Percentiles rank a stretch among this genome's conserved stretches.
Conservation (phyloP, 2,329 filamentous ascomycete genomes). For the Fusarium coicis region DNA sequence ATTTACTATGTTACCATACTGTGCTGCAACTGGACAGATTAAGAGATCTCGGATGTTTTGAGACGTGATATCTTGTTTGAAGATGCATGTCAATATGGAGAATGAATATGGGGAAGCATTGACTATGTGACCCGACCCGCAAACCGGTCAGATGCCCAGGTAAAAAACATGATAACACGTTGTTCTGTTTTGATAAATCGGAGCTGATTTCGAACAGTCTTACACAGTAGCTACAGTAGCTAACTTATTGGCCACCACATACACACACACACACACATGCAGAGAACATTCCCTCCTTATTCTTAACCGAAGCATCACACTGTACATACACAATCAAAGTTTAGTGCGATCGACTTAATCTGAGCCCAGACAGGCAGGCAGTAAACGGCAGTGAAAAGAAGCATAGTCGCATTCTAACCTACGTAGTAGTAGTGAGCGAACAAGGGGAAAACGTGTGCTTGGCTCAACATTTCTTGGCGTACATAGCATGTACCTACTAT, state of each 20-base stretch:
- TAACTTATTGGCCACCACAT: not conserved
- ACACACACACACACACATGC: not conserved
- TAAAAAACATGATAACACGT: constrained; percentile 8
- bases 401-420: not conserved
- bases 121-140: not conserved
- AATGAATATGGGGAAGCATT: constrained; percentile 3
- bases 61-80: constrained; percentile 5
- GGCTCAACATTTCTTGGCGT: constrained; percentile 17
- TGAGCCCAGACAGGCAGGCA: not conserved
- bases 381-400: constrained; percentile 14
- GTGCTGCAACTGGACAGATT: not conserved
- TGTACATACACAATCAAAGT: not conserved
- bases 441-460: constrained; percentile 35
- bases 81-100: constrained; percentile 17
- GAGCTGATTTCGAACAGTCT: not conserved
- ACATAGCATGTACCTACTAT: too few species aligned
- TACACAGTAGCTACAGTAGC: not conserved
- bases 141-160: constrained; percentile 14
- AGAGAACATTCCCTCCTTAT: not conserved
- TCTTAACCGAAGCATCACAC: not conserved
- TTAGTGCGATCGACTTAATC: constrained; percentile 3
- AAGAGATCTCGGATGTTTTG: constrained; percentile 4
- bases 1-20: not conserved
- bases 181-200: not conserved
- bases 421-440: not conserved